Conservation (phyloP, 2,329 filamentous ascomycete species). For the Beauveria australis region DNA sequence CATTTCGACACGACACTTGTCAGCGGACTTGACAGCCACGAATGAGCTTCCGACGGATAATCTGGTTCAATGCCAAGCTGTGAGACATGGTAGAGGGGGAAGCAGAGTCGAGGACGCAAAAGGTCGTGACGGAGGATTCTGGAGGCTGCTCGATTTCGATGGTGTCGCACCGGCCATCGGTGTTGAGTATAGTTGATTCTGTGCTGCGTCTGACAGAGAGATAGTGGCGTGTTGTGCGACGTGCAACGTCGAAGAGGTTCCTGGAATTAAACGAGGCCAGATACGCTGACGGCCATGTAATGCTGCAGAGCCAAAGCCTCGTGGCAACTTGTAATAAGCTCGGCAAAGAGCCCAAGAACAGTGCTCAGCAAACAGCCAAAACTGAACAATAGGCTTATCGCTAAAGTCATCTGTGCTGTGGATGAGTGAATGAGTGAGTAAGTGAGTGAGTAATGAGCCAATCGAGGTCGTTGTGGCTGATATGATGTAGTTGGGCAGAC, state of each 20-base stretch:
- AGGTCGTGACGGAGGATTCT: slow-evolving; percentile 7
- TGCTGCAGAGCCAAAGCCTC: no score
- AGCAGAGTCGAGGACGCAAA: slow-evolving; percentile 6
- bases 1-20: neutral
- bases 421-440: neutral
- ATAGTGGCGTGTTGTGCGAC: neutral
- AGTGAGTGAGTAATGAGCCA: neutral
- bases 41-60: no score
- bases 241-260: no score
- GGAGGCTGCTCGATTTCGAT: slow-evolving; percentile 7
- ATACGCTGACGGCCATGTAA: no score
- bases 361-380: neutral
- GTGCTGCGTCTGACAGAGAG: neutral
- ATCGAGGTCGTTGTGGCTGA: neutral
- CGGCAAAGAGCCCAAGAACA: neutral
- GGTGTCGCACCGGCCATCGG: slow-evolving; percentile 9
- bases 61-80: slow-evolving; percentile 5
- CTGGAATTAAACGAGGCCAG: no score
- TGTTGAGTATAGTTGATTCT: neutral
- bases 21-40: no score
- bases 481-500: neutral
- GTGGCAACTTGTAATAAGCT: no score
- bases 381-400: neutral
- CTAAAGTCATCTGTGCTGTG: neutral
- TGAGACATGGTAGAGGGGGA: neutral